phyloP scores from a whole-genome alignment of 495 filamentous ascomycete species.

The Immersiella caudata region DNA sequence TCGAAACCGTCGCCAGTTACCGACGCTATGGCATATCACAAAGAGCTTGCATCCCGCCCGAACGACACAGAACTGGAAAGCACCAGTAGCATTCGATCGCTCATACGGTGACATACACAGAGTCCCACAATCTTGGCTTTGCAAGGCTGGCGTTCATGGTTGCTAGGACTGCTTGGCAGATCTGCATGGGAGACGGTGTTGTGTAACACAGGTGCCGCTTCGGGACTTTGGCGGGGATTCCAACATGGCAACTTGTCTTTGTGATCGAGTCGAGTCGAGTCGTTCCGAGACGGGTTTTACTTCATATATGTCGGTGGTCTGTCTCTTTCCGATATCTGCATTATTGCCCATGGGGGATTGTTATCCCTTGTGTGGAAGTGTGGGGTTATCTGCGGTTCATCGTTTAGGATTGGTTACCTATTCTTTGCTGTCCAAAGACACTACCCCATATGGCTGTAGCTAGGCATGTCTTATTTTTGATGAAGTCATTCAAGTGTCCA shows the following conservation, averaged over 20 bases:
- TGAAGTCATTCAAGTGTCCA: background rate
- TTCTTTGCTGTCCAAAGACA: background rate
- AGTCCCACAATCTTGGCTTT: background rate
- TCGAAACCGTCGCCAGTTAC: conserved; percentile 25
- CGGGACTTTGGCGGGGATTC: too few species aligned
- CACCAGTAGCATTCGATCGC: conserved; percentile 31
- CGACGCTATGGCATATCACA: conserved; percentile 31
- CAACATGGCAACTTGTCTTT: too few species aligned
- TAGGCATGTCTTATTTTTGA: background rate
- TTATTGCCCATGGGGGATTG: background rate
- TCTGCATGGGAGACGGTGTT: background rate
- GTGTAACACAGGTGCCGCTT: background rate
- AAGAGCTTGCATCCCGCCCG: conserved; percentile 23
- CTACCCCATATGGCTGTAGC: background rate
- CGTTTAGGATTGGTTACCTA: background rate
- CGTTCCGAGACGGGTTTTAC: background rate
- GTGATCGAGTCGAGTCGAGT: background rate
- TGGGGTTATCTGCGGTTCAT: background rate
- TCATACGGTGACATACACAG: conserved; percentile 22
- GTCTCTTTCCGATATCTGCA: background rate
- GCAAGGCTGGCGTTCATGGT: background rate
- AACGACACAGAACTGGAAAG: conserved; percentile 35
- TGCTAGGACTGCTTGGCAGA: background rate
- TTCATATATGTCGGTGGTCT: background rate
- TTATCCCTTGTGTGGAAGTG: background rate